Base-by-base conservation (phyloP, 1,139 yeast species). In the Meyerozyma sp. region DNA sequence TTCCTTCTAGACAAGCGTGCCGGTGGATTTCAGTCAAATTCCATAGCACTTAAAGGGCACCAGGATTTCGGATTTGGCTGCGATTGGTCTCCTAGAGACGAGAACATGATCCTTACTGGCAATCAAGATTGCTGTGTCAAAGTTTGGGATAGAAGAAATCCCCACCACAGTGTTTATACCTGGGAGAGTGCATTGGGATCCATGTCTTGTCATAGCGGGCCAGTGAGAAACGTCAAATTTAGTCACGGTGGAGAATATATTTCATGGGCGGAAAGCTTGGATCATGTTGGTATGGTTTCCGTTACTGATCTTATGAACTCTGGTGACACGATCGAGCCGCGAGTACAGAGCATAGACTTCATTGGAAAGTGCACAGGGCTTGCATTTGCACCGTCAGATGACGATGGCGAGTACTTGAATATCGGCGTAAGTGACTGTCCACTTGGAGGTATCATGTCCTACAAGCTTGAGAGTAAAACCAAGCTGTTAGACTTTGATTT, bases 331-430 rank as follows among this genome's bases (percentile, higher is more conserved):
- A 47, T 56, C 14, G 59, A 55, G 13, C 46, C 58, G 2, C 52
- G 70, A 40, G 68, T 73, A 28, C 85, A 81, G 54, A 63, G 72
- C 3, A 67, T 81, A 14, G 77, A 76, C 32, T 70, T 76, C 48
- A 71, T 80, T 54, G 87, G 87, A 0, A 80, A 79, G 49, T 72
- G 82, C 48, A 71, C 79, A 1, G 86, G 86, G 1, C 62, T 79
- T 40, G 73, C 69, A 42, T 77, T 79, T 52, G 65, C 71, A n/a
- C 68, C 69, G 3, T 59, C 65, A 8, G 77, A 71, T 28, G 65
- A 65, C 45, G 61, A 63, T 43, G 77, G 76, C 8, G 81, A 77
- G 52, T 65, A 70, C 39, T 61, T 81, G 44, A 63, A 77, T 7
- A 61, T 80, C 5, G 86, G 84, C 0, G 70, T 78, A 3, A 70